phyloP scores from a whole-genome alignment of 495 filamentous ascomycete genomes.

The Aspergillus diversus region DNA sequence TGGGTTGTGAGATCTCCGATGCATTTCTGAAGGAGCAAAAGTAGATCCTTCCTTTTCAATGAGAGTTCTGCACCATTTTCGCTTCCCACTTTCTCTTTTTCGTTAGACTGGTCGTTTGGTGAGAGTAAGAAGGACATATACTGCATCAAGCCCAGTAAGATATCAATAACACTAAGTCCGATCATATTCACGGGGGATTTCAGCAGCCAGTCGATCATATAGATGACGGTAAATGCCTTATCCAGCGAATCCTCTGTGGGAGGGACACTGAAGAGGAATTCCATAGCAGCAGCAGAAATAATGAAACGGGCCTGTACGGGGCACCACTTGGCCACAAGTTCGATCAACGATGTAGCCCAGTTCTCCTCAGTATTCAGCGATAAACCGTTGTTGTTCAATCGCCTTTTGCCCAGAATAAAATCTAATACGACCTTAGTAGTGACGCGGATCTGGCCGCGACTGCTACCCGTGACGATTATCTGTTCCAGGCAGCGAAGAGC shows the following conservation, averaged over 20 bases:
- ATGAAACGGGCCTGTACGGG: constrained; percentile 91
- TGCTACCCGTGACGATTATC: constrained; percentile 73
- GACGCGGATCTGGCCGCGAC: constrained; percentile 72
- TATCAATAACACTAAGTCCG: constrained; percentile 90
- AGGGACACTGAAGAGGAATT: constrained; percentile 65
- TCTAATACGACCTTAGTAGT: constrained; percentile 70
- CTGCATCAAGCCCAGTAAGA: constrained; percentile 77
- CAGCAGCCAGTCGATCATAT: constrained; percentile 77
- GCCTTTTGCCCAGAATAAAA: constrained; percentile 67
- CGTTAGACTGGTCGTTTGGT: constrained; percentile 38
- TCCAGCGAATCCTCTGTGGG: constrained; percentile 67
- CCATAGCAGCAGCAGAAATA: constrained; percentile 79
- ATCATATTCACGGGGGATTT: constrained; percentile 90
- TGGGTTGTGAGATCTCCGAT: constrained; percentile 89
- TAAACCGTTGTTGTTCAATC: constrained; percentile 7
- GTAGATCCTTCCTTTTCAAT: constrained; percentile 50
- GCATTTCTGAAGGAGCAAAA: constrained; percentile 70
- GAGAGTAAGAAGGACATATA: constrained; percentile 74
- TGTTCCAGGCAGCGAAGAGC: constrained; percentile 81
- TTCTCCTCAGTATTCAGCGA: constrained; percentile 39
- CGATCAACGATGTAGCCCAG: constrained; percentile 81
- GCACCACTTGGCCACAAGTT: constrained; percentile 77
- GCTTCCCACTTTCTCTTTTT: constrained; percentile 21
- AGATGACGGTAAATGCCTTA: constrained; percentile 71
- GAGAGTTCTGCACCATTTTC: constrained; percentile 40